Evolutionary conservation across 75 land plant genomes (phyloP).

Genomic region (Pseudotsuga menziesii): DNA sequence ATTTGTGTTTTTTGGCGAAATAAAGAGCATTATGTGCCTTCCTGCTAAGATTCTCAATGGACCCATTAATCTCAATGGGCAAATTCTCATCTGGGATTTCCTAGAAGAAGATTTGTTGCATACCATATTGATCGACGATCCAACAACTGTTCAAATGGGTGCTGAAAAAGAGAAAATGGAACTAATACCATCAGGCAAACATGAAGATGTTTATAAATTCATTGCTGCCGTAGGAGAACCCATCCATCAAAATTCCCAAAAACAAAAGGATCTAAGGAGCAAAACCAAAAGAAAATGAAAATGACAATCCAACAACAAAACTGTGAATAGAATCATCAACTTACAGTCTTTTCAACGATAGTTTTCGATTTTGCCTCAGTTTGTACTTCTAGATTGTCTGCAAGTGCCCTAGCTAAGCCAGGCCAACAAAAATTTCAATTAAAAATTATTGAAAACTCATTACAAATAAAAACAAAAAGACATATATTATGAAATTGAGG

Average conservation of each 20-base stretch:
- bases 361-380: neutral
- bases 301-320: neutral
- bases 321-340: neutral
- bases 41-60: conserved; percentile 17
- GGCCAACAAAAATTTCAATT: too few species aligned
- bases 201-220: neutral
- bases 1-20: conserved; percentile 41
- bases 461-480: too few species aligned
- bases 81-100: neutral
- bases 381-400: neutral
- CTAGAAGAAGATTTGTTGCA: conserved; percentile 6
- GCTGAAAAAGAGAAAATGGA: neutral
- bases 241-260: neutral
- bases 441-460: too few species aligned
- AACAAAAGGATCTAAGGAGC: neutral
- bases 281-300: neutral
- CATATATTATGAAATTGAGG: too few species aligned
- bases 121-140: conserved; percentile 9
- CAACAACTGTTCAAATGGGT: neutral
- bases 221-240: neutral
- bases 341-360: neutral
- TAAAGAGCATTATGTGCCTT: conserved; percentile 37
- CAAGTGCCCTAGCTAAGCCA: too few species aligned
- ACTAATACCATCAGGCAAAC: neutral
- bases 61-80: conserved; percentile 15